Evolutionary conservation across 2,329 filamentous ascomycete species (phyloP).

Genomic region (Fonsecaea monophora): DNA sequence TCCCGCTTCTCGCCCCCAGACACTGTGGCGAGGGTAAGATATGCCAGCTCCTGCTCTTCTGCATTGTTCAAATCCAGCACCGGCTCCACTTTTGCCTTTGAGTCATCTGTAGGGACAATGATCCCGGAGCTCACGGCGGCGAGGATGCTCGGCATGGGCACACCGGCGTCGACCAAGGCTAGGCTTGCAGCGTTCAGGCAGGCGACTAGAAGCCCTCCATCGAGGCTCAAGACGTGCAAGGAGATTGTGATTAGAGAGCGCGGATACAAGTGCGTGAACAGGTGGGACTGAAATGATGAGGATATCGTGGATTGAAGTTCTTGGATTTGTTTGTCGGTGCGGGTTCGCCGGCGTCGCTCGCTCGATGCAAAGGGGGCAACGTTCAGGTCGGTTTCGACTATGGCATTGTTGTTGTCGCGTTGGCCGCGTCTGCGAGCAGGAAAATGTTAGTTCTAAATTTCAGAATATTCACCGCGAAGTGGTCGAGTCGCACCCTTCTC

Average conservation of each 20-base stretch:
- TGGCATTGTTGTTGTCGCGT: constrained; percentile 39
- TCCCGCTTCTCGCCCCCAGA: constrained; percentile 67
- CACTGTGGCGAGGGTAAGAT: constrained; percentile 82
- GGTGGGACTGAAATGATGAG: constrained; percentile 74
- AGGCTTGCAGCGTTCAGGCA: constrained; percentile 91
- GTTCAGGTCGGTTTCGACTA: constrained; percentile 40
- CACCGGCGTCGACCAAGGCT: constrained; percentile 89
- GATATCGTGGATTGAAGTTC: constrained; percentile 82
- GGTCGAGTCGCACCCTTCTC: constrained; percentile 61
- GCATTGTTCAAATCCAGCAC: constrained; percentile 53
- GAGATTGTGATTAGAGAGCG: constrained; percentile 83
- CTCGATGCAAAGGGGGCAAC: constrained; percentile 40
- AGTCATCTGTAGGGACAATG: constrained; percentile 47
- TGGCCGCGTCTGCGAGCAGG: constrained; percentile 36
- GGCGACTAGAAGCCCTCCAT: constrained; percentile 87
- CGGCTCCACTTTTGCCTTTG: constrained; percentile 44
- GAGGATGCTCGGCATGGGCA: constrained; percentile 93
- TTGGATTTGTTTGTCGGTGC: constrained; percentile 46
- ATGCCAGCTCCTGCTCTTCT: constrained; percentile 77
- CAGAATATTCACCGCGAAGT: neutral
- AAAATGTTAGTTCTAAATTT: neutral
- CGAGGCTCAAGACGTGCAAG: constrained; percentile 85
- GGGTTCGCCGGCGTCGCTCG: constrained; percentile 36
- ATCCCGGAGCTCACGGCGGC: constrained; percentile 85
- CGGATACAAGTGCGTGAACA: constrained; percentile 88